A percentile compares a stretch with the other conserved stretches of the same genome.
Conservation (phyloP, 2,329 filamentous ascomycete genomes). For the Fusarium fracticaudum region DNA sequence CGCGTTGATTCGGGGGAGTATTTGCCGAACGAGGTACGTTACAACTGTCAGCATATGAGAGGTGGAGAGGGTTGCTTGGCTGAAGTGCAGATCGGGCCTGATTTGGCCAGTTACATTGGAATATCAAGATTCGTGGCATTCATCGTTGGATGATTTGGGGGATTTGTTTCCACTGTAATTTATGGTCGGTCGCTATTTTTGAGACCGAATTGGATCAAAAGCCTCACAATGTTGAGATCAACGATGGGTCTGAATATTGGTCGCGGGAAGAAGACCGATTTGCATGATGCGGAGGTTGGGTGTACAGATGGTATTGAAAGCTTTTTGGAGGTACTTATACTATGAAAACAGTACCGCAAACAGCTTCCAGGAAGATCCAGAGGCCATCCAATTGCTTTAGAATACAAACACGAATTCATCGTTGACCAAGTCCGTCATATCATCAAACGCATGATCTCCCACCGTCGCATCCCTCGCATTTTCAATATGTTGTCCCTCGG, state of each 20-base stretch:
- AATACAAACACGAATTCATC: constrained; percentile 36
- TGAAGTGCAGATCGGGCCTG: constrained; percentile 17
- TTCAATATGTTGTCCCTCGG: not conserved
- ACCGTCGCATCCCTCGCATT: not conserved
- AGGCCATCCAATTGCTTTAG: not conserved
- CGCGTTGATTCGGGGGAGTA: constrained; percentile 16
- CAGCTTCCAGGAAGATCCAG: accelerated
- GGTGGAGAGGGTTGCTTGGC: constrained; percentile 15
- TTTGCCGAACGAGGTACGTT: constrained; percentile 2
- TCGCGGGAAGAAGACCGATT: not conserved
- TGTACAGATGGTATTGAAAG: not conserved
- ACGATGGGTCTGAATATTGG: not conserved
- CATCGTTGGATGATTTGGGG: not conserved
- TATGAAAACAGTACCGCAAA: not conserved
- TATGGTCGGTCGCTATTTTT: not conserved
- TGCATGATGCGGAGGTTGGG: not conserved
- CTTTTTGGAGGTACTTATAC: no score
- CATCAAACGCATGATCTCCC: constrained; percentile 23
- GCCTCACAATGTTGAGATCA: not conserved
- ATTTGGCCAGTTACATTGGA: constrained; percentile 2
- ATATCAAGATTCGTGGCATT: constrained; percentile 11
- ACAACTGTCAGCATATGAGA: constrained; percentile 20
- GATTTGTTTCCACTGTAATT: constrained; percentile 2
- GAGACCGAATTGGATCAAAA: not conserved
- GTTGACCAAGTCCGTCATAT: constrained; percentile 36